Evolutionary conservation across 768 basidiomycete species (phyloP), one percentile per base, ranked within the genome.

Genomic region (Mrakia hoshinonis): DNA sequence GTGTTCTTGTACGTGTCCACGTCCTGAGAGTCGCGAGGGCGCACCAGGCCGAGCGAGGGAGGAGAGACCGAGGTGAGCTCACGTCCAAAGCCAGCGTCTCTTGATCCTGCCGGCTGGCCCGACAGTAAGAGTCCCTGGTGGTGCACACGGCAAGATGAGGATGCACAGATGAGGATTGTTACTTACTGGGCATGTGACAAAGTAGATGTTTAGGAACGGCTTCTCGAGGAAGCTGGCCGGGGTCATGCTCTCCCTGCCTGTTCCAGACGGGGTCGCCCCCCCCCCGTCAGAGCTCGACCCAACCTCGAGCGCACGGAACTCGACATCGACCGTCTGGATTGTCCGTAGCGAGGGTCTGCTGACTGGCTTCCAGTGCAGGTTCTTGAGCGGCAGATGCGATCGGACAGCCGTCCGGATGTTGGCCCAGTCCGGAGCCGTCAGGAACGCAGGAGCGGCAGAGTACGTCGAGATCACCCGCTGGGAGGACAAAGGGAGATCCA

Each of bases 301-400:
- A n/a, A 79, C 73, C 46, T 79, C 77, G 4, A 91, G 82, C 7
- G 86, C 80, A 10, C 89, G 84, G 51, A 98, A 81, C 48, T 85
- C 83, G 68, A 96, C 85, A 73, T 88, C 83, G n/a, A 97, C 84
- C 74, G 91, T 88, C 77, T 93, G 92, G 64, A 99, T 91, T 0
- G 92, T 96, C 74, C 89, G 85, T 52, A 93, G 82, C 20, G 85
- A 85, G 5, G 88, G 83, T 52, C 88, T 83, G 2, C 87, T 85
- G 4, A 84, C 76, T 22, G 89, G 85, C 79, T 90, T 94, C 94
- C 96, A 97, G 79, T 97, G 91, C 34, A 98, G 85, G 80, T 89
- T 94, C 64, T 88, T 86, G 67, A 99, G 82, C 0, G 96, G 96
- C 5, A 83, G 77, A 55, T 82, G 81, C 13, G 64, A 48, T 34